Percentiles rank a stretch among this genome's conserved stretches.
phyloP scores from a whole-genome alignment of 2,329 filamentous ascomycete species.

The Fusarium sp. region DNA sequence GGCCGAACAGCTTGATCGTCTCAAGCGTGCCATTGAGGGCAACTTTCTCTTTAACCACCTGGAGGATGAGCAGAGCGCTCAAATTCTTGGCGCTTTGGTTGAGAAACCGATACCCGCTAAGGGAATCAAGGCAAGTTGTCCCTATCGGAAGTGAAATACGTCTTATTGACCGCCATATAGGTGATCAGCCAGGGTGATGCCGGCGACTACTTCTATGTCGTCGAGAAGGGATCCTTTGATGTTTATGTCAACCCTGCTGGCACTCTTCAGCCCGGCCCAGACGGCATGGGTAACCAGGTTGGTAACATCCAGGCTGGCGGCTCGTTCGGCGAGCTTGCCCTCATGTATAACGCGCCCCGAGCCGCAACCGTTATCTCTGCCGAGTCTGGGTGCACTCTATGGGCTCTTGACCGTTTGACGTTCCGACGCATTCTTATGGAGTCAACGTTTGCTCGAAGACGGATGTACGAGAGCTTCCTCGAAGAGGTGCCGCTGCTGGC shows the following conservation, averaged over 20 bases:
- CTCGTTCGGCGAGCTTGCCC: constrained; percentile 92
- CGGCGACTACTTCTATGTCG: constrained; percentile 97
- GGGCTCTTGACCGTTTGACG: constrained; percentile 93
- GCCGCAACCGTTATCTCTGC: constrained; percentile 91
- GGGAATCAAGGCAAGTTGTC: constrained; percentile 70
- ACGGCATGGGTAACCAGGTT: constrained; percentile 85
- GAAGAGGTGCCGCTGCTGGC: constrained; percentile 89
- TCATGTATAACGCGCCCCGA: constrained; percentile 98
- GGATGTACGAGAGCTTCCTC: constrained; percentile 97
- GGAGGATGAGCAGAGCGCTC: constrained; percentile 88
- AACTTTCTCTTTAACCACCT: constrained; percentile 96
- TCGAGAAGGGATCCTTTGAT: constrained; percentile 89
- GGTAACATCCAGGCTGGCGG: constrained; percentile 83
- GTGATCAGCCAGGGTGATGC: constrained; percentile 96
- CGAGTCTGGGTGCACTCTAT: constrained; percentile 79
- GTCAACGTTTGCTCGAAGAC: constrained; percentile 91
- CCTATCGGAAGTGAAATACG: background rate
- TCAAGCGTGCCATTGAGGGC: constrained; percentile 80
- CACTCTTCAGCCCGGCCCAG: constrained; percentile 76
- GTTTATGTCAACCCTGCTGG: constrained; percentile 86
- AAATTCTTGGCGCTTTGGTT: constrained; percentile 87
- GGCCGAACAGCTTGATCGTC: constrained; percentile 76
- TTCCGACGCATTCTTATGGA: constrained; percentile 99
- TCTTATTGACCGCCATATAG: constrained; percentile 55
- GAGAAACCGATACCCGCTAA: constrained; percentile 96